Evolutionary conservation across 1,284 basidiomycete genomes (phyloP).

Genomic region (Pholiota adiposa): DNA sequence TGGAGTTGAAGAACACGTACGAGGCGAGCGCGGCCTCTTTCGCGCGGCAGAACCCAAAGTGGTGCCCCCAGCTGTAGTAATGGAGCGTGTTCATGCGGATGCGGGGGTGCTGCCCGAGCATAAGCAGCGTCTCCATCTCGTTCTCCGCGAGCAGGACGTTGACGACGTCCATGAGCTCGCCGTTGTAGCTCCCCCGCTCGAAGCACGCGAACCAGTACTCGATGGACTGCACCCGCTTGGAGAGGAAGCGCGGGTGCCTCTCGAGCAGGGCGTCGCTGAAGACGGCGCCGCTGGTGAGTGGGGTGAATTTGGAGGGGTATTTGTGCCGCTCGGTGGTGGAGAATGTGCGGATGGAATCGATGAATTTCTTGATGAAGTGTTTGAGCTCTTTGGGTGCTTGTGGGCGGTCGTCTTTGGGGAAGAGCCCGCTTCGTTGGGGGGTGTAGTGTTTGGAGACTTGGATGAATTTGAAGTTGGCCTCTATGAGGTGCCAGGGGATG

Average conservation of each 20-base stretch:
- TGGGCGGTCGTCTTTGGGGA: slow-evolving; percentile 20
- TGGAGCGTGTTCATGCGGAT: slow-evolving; percentile 30
- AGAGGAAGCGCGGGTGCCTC: slow-evolving; percentile 32
- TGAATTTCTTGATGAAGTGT: slow-evolving; percentile 32
- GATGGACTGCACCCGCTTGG: slow-evolving; percentile 30
- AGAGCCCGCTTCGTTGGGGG: slow-evolving; percentile 30
- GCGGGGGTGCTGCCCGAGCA: slow-evolving; percentile 37
- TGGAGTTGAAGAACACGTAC: slow-evolving; percentile 39
- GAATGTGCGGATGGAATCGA: slow-evolving; percentile 28
- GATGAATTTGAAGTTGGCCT: slow-evolving; percentile 33
- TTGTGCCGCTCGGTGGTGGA: slow-evolving; percentile 36
- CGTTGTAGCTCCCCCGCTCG: slow-evolving; percentile 16
- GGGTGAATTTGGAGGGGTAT: slow-evolving; percentile 22
- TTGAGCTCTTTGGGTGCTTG: slow-evolving; percentile 27
- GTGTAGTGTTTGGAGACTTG: slow-evolving; percentile 29
- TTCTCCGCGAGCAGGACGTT: slow-evolving; percentile 38
- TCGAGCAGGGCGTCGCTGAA: slow-evolving; percentile 30
- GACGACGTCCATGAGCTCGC: slow-evolving; percentile 35
- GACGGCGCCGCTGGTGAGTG: slow-evolving; percentile 19
- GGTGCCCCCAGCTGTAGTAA: slow-evolving; percentile 31
- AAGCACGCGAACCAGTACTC: slow-evolving; percentile 33
- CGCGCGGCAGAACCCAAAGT: slow-evolving; percentile 35
- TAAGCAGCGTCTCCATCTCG: slow-evolving; percentile 32
- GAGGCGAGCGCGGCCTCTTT: slow-evolving; percentile 29
- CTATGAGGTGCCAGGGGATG: slow-evolving; percentile 36